Percentiles rank a stretch among this genome's conserved stretches.
These are phyloP conservation scores for Aspergillus nidulans DNA, from an alignment of 495 filamentous ascomycete species.

Conservation along the genomic window DNA sequence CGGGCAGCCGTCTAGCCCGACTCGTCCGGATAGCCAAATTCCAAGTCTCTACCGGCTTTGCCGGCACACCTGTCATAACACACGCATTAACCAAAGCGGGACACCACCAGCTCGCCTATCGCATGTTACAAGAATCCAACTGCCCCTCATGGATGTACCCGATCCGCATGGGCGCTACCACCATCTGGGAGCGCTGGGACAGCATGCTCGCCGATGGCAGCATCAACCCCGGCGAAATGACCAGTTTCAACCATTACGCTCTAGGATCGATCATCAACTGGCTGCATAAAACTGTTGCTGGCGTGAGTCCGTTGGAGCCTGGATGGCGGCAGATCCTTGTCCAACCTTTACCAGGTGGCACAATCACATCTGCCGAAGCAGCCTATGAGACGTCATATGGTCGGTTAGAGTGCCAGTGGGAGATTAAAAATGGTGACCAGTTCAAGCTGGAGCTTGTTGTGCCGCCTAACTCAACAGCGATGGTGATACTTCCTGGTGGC, in stretches of 20 bases:
- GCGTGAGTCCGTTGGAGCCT: slow-evolving; percentile 18
- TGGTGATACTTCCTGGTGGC: slow-evolving; percentile 18
- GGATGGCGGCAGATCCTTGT: slow-evolving; percentile 28
- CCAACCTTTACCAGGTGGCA: slow-evolving; percentile 24
- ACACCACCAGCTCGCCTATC: slow-evolving; percentile 29
- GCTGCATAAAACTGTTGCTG: slow-evolving; percentile 28
- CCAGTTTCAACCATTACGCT: slow-evolving; percentile 52
- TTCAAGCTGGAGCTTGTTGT: slow-evolving; percentile 23
- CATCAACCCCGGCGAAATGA: slow-evolving; percentile 52
- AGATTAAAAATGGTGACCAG: slow-evolving; percentile 4
- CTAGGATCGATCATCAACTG: slow-evolving; percentile 38
- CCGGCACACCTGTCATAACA: slow-evolving; percentile 47
- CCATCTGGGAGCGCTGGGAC: slow-evolving; percentile 57
- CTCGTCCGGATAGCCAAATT: slow-evolving; percentile 37
- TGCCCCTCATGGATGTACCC: slow-evolving; percentile 51
- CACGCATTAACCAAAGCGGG: slow-evolving; percentile 37
- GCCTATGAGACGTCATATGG: slow-evolving; percentile 29
- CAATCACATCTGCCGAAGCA: slow-evolving; percentile 16
- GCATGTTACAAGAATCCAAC: slow-evolving; percentile 36
- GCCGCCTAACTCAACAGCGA: slow-evolving; percentile 27
- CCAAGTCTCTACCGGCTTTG: slow-evolving; percentile 51
- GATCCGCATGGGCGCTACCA: slow-evolving; percentile 50
- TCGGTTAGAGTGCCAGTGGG: slow-evolving; percentile 22
- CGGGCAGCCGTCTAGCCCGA: slow-evolving; percentile 29
- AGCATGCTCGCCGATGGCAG: slow-evolving; percentile 47